Evolutionary conservation across 257 asterid genomes (phyloP).

Genomic region (Avicennia marina): DNA sequence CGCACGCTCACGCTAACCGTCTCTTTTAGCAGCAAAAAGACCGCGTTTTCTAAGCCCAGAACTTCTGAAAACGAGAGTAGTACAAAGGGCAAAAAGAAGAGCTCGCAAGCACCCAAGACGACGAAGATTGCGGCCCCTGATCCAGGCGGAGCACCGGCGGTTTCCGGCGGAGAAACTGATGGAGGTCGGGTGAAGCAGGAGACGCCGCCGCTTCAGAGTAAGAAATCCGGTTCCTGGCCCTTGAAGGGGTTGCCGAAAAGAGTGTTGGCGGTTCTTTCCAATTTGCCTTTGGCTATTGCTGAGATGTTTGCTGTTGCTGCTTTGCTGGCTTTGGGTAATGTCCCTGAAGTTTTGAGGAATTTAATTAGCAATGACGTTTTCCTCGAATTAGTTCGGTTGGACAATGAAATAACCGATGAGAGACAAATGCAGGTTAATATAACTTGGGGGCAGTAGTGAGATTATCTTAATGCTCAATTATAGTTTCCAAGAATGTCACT

Average conservation of each 20-base stretch:
- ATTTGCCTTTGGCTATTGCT: constrained; percentile 75
- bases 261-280: constrained; percentile 50
- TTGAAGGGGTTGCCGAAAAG: constrained; percentile 45
- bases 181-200: constrained; percentile 21
- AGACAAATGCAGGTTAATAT: too few relatives aligned
- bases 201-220: constrained; percentile 19
- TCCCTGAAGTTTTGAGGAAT: neutral
- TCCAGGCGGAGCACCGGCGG: constrained; percentile 55
- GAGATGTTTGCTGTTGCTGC: constrained; percentile 80
- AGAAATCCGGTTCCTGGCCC: constrained; percentile 28
- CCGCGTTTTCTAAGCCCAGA: constrained; percentile 39
- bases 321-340: constrained; percentile 80
- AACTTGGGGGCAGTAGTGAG: neutral
- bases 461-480: neutral
- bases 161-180: constrained; percentile 38
- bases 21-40: constrained; percentile 17
- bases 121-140: constrained; percentile 51
- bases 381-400: constrained; percentile 7
- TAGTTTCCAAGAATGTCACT: neutral
- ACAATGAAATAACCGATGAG: too few relatives aligned
- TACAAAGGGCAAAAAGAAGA: constrained; percentile 24
- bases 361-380: neutral
- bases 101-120: constrained; percentile 15
- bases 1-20: constrained; percentile 22
- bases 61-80: constrained; percentile 29